A percentile compares a stretch with the other conserved stretches of the same genome.
These are phyloP conservation scores for Eragrostis tef DNA, from an alignment of 202 grass and related monocot species.

Conservation along the genomic window DNA sequence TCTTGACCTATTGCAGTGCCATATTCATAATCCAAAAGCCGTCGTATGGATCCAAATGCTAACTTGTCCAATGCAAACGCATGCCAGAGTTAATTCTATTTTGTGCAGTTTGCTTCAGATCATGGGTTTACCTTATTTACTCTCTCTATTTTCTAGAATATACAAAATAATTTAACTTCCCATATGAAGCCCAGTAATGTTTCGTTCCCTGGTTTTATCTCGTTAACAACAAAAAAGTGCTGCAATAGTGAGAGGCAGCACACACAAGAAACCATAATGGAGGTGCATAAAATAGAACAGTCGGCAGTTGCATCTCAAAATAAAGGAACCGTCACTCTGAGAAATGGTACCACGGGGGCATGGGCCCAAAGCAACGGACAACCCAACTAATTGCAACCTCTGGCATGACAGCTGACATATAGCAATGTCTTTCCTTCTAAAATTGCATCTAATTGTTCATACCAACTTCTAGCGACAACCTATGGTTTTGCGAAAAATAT, in stretches of 20 bases:
- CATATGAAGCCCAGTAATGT: not conserved
- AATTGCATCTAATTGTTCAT: slow-evolving; percentile 30
- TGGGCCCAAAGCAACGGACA: slow-evolving; percentile 38
- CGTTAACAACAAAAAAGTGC: not conserved
- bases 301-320: slow-evolving; percentile 5
- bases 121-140: not conserved
- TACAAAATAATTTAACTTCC: not conserved
- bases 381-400: slow-evolving; percentile 34
- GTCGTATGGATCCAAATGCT: not conserved
- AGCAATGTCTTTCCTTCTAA: slow-evolving; percentile 34
- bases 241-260: slow-evolving; percentile 6
- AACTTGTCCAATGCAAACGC: slow-evolving; percentile 27
- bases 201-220: not conserved
- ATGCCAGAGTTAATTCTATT: not conserved
- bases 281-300: slow-evolving; percentile 40
- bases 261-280: slow-evolving; percentile 35
- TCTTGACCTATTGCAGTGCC: not conserved
- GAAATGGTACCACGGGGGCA: slow-evolving; percentile 27
- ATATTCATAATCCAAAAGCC: slow-evolving; percentile 21
- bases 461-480: slow-evolving; percentile 11
- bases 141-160: not conserved
- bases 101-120: not conserved
- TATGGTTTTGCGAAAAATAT: slow-evolving; percentile 7
- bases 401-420: slow-evolving; percentile 32
- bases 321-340: slow-evolving; percentile 12